Conservation (phyloP, 208 protist species). For the Pavlovales sp. region DNA sequence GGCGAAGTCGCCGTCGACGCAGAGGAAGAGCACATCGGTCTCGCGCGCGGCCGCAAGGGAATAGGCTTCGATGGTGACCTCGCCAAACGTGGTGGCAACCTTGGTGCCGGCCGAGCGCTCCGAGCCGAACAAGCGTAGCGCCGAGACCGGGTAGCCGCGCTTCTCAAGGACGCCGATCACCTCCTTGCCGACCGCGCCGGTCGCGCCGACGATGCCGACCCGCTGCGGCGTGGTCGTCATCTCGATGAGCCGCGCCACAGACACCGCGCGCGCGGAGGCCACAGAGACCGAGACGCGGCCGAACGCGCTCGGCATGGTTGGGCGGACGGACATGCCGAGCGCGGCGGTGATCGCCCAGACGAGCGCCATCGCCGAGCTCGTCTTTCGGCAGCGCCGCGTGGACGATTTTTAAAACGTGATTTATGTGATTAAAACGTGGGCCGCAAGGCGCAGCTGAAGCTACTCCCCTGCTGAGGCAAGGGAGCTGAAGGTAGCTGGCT, state of each 20-base stretch:
- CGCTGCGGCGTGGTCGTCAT: neutral
- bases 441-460: too few species aligned
- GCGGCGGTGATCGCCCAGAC: too few species aligned
- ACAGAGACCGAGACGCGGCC: too few species aligned
- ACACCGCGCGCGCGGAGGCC: too few species aligned
- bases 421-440: too few species aligned
- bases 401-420: too few species aligned
- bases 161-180: conserved; percentile 44
- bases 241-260: neutral
- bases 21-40: conserved; percentile 47
- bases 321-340: too few species aligned
- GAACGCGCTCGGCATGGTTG: too few species aligned
- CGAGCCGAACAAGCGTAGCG: conserved; percentile 47
- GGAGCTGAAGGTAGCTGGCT: too few species aligned
- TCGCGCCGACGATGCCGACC: conserved; percentile 38
- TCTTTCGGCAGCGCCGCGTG: too few species aligned
- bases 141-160: conserved; percentile 39
- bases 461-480: too few species aligned
- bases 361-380: too few species aligned
- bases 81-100: conserved; percentile 27
- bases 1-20: conserved; percentile 47
- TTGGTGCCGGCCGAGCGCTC: conserved; percentile 38
- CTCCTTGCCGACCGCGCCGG: conserved; percentile 52
- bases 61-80: conserved; percentile 45
- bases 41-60: conserved; percentile 24